These are phyloP conservation scores for Nemania sp. DNA, from an alignment of 2,329 filamentous ascomycete genomes.

Conservation along the genomic window DNA sequence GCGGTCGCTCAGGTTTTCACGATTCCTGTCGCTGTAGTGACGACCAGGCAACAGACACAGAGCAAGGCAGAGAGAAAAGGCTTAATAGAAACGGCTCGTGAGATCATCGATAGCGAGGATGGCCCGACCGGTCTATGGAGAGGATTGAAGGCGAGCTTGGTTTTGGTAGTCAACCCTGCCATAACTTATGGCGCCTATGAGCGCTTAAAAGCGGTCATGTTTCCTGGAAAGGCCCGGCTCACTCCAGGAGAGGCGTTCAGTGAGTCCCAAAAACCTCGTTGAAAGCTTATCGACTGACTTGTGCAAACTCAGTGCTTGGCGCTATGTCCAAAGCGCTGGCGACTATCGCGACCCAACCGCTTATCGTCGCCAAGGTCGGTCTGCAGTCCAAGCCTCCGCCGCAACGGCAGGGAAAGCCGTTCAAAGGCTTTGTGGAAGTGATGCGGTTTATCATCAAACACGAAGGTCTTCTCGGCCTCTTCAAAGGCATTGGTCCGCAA, in stretches of 20 bases:
- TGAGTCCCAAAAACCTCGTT: conserved; percentile 54
- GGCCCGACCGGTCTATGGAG: conserved; percentile 89
- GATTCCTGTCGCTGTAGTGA: conserved; percentile 93
- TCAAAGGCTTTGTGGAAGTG: conserved; percentile 90
- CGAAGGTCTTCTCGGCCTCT: conserved; percentile 81
- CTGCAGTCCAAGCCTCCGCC: conserved; percentile 91
- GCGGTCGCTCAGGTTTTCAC: conserved; percentile 94
- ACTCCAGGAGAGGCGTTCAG: conserved; percentile 87
- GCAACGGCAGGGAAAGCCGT: conserved; percentile 81
- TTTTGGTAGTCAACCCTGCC: conserved; percentile 92
- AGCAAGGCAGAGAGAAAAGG: conserved; percentile 82
- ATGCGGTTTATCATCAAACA: conserved; percentile 92
- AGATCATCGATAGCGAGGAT: conserved; percentile 89
- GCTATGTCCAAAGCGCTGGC: conserved; percentile 91
- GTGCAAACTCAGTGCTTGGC: conserved; percentile 68
- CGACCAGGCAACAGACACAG: conserved; percentile 94
- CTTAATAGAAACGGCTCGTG: conserved; percentile 81
- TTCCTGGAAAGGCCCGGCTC: conserved; percentile 74
- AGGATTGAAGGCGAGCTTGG: conserved; percentile 91
- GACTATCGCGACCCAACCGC: conserved; percentile 87
- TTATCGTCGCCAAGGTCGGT: conserved; percentile 97
- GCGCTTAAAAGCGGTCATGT: conserved; percentile 76
- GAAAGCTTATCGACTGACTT: conserved; percentile 19
- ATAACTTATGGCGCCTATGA: conserved; percentile 96
- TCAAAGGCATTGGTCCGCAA: conserved; percentile 96